phyloP scores from a whole-genome alignment of 1,284 basidiomycete genomes.

The Cryptococcus sp. region DNA sequence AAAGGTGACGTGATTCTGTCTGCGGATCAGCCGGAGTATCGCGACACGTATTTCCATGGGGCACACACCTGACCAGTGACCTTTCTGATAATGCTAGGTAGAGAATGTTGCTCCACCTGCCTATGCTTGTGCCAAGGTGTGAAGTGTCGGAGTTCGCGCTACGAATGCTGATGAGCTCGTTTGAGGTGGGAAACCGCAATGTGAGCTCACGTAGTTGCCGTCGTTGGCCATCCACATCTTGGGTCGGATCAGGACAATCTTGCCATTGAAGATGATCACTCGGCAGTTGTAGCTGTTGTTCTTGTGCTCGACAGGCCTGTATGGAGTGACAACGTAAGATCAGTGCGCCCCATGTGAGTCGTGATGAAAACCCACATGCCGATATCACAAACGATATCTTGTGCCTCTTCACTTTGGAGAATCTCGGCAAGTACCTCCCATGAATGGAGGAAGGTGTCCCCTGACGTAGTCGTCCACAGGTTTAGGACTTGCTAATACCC shows the following conservation, averaged over 20 bases:
- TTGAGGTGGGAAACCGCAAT: neutral
- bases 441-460: conserved; percentile 90
- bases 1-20: conserved; percentile 81
- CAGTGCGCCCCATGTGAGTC: neutral
- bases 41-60: too few relatives aligned
- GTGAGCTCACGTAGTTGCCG: conserved; percentile 72
- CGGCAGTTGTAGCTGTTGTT: conserved; percentile 98
- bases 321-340: conserved; percentile 4
- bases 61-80: conserved; percentile 79
- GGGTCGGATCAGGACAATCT: conserved; percentile 90
- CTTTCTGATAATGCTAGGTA: conserved; percentile 81
- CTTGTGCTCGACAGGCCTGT: conserved; percentile 92
- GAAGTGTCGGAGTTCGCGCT: conserved; percentile 90
- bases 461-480: conserved; percentile 55
- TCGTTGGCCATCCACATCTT: conserved; percentile 99
- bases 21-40: neutral
- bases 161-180: conserved; percentile 2
- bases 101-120: conserved; percentile 82
- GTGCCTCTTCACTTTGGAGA: conserved; percentile 71
- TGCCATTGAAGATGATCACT: conserved; percentile 78
- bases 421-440: conserved; percentile 93
- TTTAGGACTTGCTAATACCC: neutral
- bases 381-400: conserved; percentile 85
- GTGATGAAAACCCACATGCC: conserved; percentile 72
- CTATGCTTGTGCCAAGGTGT: conserved; percentile 91